Percentiles rank a stretch among this genome's conserved stretches.
Evolutionary conservation across 148 eudicot species (phyloP).

Genomic region (Pouteria glomerata): DNA sequence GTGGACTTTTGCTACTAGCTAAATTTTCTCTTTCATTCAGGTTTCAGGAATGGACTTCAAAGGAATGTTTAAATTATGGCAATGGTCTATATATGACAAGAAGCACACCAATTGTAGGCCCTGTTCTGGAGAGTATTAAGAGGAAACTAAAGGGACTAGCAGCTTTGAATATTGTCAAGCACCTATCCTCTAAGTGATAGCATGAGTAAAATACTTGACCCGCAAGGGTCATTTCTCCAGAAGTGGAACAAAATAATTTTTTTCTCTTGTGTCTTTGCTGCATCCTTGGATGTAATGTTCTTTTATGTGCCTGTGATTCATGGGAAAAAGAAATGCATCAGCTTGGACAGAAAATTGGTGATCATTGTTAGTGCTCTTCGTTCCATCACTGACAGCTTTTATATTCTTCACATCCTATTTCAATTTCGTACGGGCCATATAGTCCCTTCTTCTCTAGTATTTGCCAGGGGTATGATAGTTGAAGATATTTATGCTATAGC

Average conservation of each 20-base stretch:
- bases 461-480: conserved; percentile 64
- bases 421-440: conserved; percentile 66
- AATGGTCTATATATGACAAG: conserved; percentile 8
- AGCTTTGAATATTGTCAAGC: conserved; percentile 23
- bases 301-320: conserved; percentile 56
- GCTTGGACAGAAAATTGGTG: conserved; percentile 40
- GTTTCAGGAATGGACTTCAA: conserved; percentile 22
- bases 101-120: neutral
- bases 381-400: conserved; percentile 54
- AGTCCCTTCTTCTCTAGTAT: conserved; percentile 55
- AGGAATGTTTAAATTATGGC: neutral
- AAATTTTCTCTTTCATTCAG: conserved; percentile 10
- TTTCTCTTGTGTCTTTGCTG: conserved; percentile 47
- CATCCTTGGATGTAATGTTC: conserved; percentile 65
- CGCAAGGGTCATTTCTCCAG: conserved; percentile 58
- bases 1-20: neutral
- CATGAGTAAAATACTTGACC: conserved; percentile 39
- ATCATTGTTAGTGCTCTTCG: conserved; percentile 51
- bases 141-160: conserved; percentile 25
- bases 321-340: conserved; percentile 32
- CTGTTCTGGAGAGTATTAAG: neutral
- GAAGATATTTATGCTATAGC: conserved; percentile 51
- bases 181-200: conserved; percentile 13
- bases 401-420: conserved; percentile 52
- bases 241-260: conserved; percentile 68